Conservation (phyloP, 768 basidiomycete species). For the Hebeloma cylindrosporum region DNA sequence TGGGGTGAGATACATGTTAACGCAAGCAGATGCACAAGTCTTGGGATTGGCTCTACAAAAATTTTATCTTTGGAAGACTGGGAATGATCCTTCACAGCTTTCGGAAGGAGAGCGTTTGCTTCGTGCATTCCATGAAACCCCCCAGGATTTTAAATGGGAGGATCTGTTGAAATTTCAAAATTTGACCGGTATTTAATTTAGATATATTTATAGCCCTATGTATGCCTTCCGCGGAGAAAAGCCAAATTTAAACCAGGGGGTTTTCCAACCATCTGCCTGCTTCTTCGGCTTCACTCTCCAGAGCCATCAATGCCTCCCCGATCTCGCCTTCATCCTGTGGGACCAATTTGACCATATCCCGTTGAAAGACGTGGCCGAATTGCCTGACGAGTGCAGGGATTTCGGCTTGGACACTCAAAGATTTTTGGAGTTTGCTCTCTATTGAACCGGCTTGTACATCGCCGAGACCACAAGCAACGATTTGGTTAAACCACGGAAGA, state of each 20-base stretch:
- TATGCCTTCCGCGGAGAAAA: too few relatives aligned
- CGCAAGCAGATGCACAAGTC: constrained; percentile 81
- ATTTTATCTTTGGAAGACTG: constrained; percentile 73
- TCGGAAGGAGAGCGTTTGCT: constrained; percentile 52
- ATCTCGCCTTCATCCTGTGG: constrained; percentile 44
- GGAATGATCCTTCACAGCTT: constrained; percentile 16
- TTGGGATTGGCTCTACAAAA: constrained; percentile 79
- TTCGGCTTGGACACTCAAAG: constrained; percentile 48
- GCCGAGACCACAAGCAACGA: constrained; percentile 89
- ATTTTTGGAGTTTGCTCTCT: constrained; percentile 41
- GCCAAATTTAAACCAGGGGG: constrained; percentile 24
- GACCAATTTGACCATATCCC: constrained; percentile 48
- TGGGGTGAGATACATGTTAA: constrained; percentile 56
- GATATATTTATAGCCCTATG: background rate
- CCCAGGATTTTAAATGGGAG: constrained; percentile 81
- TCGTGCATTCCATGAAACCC: constrained; percentile 73
- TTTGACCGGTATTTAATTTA: constrained; percentile 21
- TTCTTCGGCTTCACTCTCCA: constrained; percentile 45
- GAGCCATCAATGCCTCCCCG: constrained; percentile 42
- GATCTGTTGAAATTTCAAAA: constrained; percentile 61
- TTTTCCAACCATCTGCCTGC: constrained; percentile 42
- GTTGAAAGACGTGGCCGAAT: constrained; percentile 48
- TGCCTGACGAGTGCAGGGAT: constrained; percentile 48
- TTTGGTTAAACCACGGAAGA: constrained; percentile 77
- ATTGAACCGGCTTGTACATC: constrained; percentile 81